Conservation (phyloP, 2,329 filamentous ascomycete species). For the Knufia fluminis region DNA sequence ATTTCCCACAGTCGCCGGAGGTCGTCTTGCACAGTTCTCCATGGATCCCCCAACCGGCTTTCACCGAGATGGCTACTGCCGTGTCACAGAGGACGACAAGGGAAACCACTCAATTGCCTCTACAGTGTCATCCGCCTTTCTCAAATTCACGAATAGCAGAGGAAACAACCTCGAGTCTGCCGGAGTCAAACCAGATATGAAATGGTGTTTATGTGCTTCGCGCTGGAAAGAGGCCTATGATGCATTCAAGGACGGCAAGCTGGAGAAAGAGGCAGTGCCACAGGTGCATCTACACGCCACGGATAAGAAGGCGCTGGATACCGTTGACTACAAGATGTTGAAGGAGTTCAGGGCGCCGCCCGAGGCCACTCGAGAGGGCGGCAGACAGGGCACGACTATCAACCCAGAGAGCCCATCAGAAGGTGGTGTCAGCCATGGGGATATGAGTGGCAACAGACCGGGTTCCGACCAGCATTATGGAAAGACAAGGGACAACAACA, state of each 20-base stretch:
- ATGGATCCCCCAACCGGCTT: conserved; percentile 52
- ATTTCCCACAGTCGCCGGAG: conserved; percentile 41
- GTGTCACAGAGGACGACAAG: conserved; percentile 43
- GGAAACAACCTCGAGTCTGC: conserved; percentile 50
- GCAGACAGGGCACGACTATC: not conserved
- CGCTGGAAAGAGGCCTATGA: conserved; percentile 53
- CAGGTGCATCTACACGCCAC: conserved; percentile 31
- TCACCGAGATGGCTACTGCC: conserved; percentile 54
- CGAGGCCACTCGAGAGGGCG: conserved; percentile 15
- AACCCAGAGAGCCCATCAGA: not conserved
- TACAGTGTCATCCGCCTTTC: conserved; percentile 51
- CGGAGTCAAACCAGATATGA: conserved; percentile 50
- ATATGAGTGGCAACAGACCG: not conserved
- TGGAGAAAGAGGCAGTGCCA: conserved; percentile 16
- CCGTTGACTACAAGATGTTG: conserved; percentile 27
- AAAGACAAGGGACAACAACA: not conserved
- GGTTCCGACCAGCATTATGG: not conserved
- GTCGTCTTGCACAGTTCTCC: conserved; percentile 50
- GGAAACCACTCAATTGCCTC: conserved; percentile 54
- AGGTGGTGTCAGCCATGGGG: not conserved
- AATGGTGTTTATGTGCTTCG: conserved; percentile 54
- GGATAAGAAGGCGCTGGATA: conserved; percentile 28
- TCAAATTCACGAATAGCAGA: conserved; percentile 49
- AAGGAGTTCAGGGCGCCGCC: conserved; percentile 26
- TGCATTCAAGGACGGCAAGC: conserved; percentile 38